phyloP scores from a whole-genome alignment of 306 rosid species.

The Adenanthera pavonina region DNA sequence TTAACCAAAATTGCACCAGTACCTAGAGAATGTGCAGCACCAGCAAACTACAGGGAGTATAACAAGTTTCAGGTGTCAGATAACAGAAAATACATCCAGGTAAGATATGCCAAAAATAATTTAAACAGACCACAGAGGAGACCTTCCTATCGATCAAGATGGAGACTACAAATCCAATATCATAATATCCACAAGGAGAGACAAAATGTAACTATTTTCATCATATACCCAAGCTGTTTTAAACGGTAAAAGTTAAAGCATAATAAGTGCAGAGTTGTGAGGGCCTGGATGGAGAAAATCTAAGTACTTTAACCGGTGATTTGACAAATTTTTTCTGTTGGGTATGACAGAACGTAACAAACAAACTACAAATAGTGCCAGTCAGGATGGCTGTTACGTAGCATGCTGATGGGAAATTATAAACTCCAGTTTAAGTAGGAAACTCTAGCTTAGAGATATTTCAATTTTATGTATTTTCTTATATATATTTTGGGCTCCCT shows the following conservation, averaged over 20 bases:
- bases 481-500: neutral
- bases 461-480: neutral
- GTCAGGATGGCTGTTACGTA: neutral
- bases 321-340: neutral
- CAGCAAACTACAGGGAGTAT: conserved; percentile 81
- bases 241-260: neutral
- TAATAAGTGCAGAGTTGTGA: neutral
- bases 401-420: neutral
- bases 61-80: conserved; percentile 31
- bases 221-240: conserved; percentile 19
- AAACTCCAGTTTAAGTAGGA: neutral
- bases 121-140: conserved; percentile 8
- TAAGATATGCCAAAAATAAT: conserved; percentile 4
- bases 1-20: conserved; percentile 94
- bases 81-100: conserved; percentile 20
- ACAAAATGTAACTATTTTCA: neutral
- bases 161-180: neutral
- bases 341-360: neutral
- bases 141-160: conserved; percentile 11
- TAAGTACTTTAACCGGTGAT: neutral
- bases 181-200: conserved; percentile 6
- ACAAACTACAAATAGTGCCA: neutral
- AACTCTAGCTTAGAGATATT: neutral
- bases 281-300: neutral
- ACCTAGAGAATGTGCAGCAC: conserved; percentile 98